Conservation (phyloP, 331 rosid genomes). For the Cydonia oblonga region DNA sequence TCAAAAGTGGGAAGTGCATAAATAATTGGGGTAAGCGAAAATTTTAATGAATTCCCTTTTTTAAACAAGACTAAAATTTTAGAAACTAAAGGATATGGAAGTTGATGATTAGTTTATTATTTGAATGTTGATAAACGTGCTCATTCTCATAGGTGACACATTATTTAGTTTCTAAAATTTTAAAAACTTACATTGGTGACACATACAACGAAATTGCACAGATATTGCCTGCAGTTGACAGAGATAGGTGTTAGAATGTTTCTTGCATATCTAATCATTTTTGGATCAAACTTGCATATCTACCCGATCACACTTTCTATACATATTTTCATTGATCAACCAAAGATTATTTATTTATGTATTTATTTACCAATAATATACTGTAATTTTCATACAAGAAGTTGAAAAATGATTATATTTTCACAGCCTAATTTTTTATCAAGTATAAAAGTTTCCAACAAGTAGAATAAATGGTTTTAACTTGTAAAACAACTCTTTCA, state of each 20-base stretch:
- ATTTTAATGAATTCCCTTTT: background rate
- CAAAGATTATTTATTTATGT: too few species aligned
- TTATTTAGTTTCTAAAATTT: too few species aligned
- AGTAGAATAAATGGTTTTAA: too few species aligned
- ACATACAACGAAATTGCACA: slow-evolving; percentile 56
- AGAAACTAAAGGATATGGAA: too few species aligned
- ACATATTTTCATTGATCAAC: background rate
- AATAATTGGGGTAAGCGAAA: background rate
- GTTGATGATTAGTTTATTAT: too few species aligned
- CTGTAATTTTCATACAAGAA: background rate
- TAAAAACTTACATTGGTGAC: slow-evolving; percentile 35
- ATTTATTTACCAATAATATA: too few species aligned
- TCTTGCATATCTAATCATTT: background rate
- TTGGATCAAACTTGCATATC: background rate
- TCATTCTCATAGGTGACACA: too few species aligned
- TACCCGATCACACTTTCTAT: background rate
- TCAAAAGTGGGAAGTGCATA: background rate
- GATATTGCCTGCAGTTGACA: slow-evolving; percentile 53
- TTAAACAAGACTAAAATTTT: background rate
- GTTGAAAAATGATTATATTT: background rate
- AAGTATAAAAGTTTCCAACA: too few species aligned
- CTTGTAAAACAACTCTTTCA: background rate
- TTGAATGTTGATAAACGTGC: too few species aligned
- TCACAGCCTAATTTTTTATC: too few species aligned
- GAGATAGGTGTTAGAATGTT: slow-evolving; percentile 7